These are phyloP conservation scores for Alternaria angustiovoidea DNA, from an alignment of 2,329 filamentous ascomycete genomes.

Conservation along the genomic window DNA sequence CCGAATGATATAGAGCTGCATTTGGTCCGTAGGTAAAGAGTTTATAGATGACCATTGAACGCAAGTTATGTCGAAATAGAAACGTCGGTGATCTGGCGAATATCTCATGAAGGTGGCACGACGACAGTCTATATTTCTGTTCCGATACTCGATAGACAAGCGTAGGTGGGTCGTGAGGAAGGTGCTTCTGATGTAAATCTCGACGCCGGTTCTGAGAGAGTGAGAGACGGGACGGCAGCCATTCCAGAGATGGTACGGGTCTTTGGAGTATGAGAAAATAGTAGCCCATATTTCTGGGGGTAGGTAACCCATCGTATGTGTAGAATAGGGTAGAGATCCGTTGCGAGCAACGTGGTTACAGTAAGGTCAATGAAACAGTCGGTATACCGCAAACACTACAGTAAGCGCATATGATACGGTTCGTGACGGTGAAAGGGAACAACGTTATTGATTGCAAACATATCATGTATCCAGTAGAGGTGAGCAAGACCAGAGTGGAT, in stretches of 20 bases:
- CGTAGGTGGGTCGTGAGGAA: too few relatives aligned
- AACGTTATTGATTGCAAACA: not conserved
- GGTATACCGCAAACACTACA: not conserved
- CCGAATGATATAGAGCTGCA: not conserved
- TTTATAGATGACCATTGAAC: not conserved
- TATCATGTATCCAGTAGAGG: too few relatives aligned
- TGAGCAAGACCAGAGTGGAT: not conserved
- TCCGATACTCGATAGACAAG: too few relatives aligned
- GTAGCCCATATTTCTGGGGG: not conserved
- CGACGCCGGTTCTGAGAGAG: too few relatives aligned
- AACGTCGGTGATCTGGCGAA: not conserved
- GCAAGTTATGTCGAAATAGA: not conserved
- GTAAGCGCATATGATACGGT: not conserved
- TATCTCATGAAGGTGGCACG: not conserved
- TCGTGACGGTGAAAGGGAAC: not conserved
- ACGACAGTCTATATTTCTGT: too few relatives aligned
- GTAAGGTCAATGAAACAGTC: not conserved
- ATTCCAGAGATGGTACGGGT: too few relatives aligned
- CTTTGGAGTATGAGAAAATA: not conserved
- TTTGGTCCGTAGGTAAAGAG: not conserved
- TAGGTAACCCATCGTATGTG: not conserved
- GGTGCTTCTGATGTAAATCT: too few relatives aligned
- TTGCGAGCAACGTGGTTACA: not conserved
- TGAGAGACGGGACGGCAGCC: too few relatives aligned
- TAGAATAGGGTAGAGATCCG: not conserved